phyloP scores from a whole-genome alignment of 2,329 filamentous ascomycete species.

The Pseudogymnoascus sp. region DNA sequence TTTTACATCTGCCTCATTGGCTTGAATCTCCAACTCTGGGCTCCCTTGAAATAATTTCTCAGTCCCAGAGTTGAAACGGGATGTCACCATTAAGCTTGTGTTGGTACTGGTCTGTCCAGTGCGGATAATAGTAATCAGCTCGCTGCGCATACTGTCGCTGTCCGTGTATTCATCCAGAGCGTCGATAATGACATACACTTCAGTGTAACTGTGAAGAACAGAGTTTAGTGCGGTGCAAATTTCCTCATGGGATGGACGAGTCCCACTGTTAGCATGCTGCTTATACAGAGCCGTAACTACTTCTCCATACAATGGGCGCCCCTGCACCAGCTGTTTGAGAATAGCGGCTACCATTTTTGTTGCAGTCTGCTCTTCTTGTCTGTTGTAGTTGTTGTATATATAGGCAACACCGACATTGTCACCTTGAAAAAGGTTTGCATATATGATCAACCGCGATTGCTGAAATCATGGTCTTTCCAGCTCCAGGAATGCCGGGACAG shows the following conservation, averaged over 20 bases:
- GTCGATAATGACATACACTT: slow-evolving; percentile 16
- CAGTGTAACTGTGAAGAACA: slow-evolving; percentile 14
- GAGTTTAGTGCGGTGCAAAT: slow-evolving; percentile 13
- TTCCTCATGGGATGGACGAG: slow-evolving; percentile 8
- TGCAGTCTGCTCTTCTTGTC: slow-evolving; percentile 20
- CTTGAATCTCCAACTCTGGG: background rate
- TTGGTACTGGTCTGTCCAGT: background rate
- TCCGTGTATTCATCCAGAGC: slow-evolving; percentile 16
- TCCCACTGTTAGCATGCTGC: background rate
- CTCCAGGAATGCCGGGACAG: slow-evolving; percentile 10
- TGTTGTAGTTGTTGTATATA: slow-evolving; percentile 29
- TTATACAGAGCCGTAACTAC: background rate
- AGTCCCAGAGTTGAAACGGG: slow-evolving; percentile 41
- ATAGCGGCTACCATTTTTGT: slow-evolving; percentile 18
- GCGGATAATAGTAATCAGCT: background rate
- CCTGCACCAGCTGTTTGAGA: slow-evolving; percentile 23
- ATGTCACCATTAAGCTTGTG: background rate
- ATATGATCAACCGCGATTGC: background rate
- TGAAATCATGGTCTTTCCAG: background rate
- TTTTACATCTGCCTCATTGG: background rate
- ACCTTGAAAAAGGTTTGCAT: background rate
- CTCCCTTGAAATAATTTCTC: slow-evolving; percentile 42
- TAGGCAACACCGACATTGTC: slow-evolving; percentile 25
- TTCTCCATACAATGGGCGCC: background rate
- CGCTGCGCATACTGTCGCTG: background rate